Evolutionary conservation across 306 rosid genomes (phyloP).

Genomic region (Castanospermum australe): DNA sequence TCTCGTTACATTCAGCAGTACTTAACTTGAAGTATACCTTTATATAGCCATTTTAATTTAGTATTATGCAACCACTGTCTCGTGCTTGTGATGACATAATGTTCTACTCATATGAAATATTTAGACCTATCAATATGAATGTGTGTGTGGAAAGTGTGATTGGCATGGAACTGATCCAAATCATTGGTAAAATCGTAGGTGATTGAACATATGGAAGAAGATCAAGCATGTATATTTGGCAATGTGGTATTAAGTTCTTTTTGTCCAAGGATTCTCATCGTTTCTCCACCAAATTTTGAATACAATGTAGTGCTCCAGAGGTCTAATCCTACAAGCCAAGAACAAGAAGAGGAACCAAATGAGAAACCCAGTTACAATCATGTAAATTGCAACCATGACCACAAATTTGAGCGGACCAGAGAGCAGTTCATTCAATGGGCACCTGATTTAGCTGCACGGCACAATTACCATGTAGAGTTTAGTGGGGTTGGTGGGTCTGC

Average conservation of each 20-base stretch:
- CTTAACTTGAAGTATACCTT: not conserved
- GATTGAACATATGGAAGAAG: slow-evolving; percentile 97
- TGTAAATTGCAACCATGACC: slow-evolving; percentile 91
- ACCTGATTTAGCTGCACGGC: slow-evolving; percentile 58
- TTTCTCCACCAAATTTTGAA: slow-evolving; percentile 93
- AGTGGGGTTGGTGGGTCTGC: slow-evolving; percentile 91
- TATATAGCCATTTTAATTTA: slow-evolving; percentile 2
- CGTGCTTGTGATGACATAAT: slow-evolving; percentile 9
- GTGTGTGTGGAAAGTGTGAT: not conserved
- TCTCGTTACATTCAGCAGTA: not conserved
- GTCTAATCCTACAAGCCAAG: slow-evolving; percentile 53
- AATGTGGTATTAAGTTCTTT: slow-evolving; percentile 67
- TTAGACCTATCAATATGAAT: not conserved
- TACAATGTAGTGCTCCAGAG: slow-evolving; percentile 84
- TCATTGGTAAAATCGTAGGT: slow-evolving; percentile 50
- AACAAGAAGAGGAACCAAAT: slow-evolving; percentile 68
- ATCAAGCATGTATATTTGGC: slow-evolving; percentile 80
- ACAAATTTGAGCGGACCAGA: slow-evolving; percentile 97
- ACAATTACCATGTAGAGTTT: slow-evolving; percentile 75
- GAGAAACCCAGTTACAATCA: slow-evolving; percentile 58
- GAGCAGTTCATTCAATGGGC: slow-evolving; percentile 88
- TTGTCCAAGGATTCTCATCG: slow-evolving; percentile 76
- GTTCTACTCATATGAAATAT: not conserved
- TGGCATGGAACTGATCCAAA: slow-evolving; percentile 6
- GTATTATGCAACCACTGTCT: slow-evolving; percentile 2